Evolutionary conservation across 805 yeast genomes (phyloP), one percentile per base, ranked within the genome.

Genomic region (Wickerhamomyces sydowiorum): DNA sequence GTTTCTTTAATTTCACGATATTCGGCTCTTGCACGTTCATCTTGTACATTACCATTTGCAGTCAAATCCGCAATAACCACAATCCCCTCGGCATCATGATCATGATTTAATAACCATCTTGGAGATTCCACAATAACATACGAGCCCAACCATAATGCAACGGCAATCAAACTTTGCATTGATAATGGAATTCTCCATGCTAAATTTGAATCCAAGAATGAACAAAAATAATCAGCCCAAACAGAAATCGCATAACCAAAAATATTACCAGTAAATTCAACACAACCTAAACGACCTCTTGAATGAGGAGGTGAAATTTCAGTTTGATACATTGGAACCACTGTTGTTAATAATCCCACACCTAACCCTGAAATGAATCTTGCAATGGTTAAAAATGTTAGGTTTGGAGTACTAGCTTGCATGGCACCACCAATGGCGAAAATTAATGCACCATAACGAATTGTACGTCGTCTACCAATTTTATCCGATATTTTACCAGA

Each of bases 281-380:
- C 83, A 57, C 95, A 86, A 4, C 91, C 95, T 41, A 87, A 68
- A 54, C 78, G 75, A 2, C 96, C 96, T 56, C 96, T 73, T 51
- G 85, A 86, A 55, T 86, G 86, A 20, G 89, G 83, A 1, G 96
- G 96, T 7, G 90, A 78, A 38, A 89, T 86, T 57, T 88, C 96
- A 38, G 90, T 80, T 59, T 87, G 96, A 62, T 86, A 88, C 38
- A 86, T 80, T 1, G 96, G 96, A 10, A 88, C 90, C 47, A 88
- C 82, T 7, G 95, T 82, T 21, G 90, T 80, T 36, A 88, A 66
- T 41, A 88, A 66, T 3, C 96, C 96, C 21, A 88, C 90, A 2
- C 96, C 96, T n/a, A 87, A 51, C 15, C 96, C 96, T 31, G 86
- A 73, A 36, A 87, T 72, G 24, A 86, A 76, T 52, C 96, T 68